Base-by-base conservation (phyloP, 768 basidiomycete species). In the Psilocybe cyanescens region DNA sequence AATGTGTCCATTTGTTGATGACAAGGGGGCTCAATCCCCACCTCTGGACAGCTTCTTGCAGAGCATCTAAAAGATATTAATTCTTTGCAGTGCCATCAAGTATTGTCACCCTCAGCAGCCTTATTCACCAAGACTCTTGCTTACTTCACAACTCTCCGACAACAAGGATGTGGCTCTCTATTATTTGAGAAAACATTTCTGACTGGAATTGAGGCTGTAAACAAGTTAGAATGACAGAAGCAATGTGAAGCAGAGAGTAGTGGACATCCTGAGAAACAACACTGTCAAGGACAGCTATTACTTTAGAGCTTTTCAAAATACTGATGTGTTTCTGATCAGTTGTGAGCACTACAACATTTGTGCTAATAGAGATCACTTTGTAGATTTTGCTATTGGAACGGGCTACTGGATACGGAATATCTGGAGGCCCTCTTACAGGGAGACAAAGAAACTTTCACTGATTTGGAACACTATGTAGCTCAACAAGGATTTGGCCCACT, bases 311-410 rank as follows among this genome's bases (percentile, higher is more conserved):
- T 19, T 19, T 9, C 9, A 28, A 49, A 8, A 30, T 45, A 31
- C 14, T 52, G 12, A 16, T 4, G 45, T 1, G 8, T 14, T 28
- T 45, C 3, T 14, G 31, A 12, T 30, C 24, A 62, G 61, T 3
- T 62, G 61, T 31, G 49, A 62, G 33, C 49, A 62, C 17, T 62
- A 62, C 41, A 12, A 9, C n/a, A 14, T 29, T 4, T 33, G 53
- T 30, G 8, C 1, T 4, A 29, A 57, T 46, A n/a, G 19, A 16
- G 55, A 62, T 19, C 61, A 62, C 28, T 57, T 53, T 17, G 33
- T 55, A 7, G 45, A 60, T 35, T 30, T 47, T 35, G 17, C 33
- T 1, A 16, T 17, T 31, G 56, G 49, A 16, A 37, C n/a, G 56
- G 49, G 1, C 28, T 39, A 8, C 41, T 37, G 12, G 19, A 62